phyloP scores from a whole-genome alignment of 805 yeast genomes.

The Pichia cabralensis region DNA sequence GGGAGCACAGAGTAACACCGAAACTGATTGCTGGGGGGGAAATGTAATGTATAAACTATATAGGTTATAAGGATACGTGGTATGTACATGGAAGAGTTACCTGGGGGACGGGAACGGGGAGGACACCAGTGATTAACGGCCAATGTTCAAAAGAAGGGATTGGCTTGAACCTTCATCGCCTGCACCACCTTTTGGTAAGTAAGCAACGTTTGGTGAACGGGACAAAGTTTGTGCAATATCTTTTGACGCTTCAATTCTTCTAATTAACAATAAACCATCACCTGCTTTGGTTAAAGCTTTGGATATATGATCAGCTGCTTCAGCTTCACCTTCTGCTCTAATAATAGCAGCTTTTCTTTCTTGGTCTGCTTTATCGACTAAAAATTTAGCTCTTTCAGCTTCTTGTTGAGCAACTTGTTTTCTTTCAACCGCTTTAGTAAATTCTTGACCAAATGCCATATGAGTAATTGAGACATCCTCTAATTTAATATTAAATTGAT shows the following conservation, averaged over 20 bases:
- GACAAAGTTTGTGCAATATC: constrained; percentile 90
- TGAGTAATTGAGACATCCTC: constrained; percentile 98
- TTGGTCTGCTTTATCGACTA: constrained; percentile 95
- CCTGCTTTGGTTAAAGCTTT: constrained; percentile 91
- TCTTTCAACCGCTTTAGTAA: constrained; percentile 97
- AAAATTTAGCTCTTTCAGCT: constrained; percentile 90
- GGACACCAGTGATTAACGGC: too few relatives aligned
- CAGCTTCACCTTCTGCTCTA: constrained; percentile 99
- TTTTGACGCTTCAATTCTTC: constrained; percentile 94
- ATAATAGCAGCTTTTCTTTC: constrained; percentile 91
- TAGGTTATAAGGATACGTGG: too few relatives aligned
- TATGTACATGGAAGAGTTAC: too few relatives aligned
- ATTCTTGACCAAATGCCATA: constrained; percentile 92
- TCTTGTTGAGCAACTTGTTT: constrained; percentile 99
- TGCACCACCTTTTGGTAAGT: constrained; percentile 52
- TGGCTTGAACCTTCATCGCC: constrained; percentile 36
- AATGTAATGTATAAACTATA: too few relatives aligned
- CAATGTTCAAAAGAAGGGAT: constrained; percentile 56
- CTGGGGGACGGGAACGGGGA: too few relatives aligned
- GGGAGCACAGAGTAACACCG: too few relatives aligned
- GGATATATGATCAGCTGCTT: constrained; percentile 91
- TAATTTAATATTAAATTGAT: constrained; percentile 79
- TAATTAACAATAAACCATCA: constrained; percentile 85
- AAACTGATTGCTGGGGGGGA: too few relatives aligned
- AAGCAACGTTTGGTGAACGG: constrained; percentile 73